Evolutionary conservation across 2,329 filamentous ascomycete species (phyloP), one percentile per base, ranked within the genome.

Genomic region (Sclerotinia spermophila): DNA sequence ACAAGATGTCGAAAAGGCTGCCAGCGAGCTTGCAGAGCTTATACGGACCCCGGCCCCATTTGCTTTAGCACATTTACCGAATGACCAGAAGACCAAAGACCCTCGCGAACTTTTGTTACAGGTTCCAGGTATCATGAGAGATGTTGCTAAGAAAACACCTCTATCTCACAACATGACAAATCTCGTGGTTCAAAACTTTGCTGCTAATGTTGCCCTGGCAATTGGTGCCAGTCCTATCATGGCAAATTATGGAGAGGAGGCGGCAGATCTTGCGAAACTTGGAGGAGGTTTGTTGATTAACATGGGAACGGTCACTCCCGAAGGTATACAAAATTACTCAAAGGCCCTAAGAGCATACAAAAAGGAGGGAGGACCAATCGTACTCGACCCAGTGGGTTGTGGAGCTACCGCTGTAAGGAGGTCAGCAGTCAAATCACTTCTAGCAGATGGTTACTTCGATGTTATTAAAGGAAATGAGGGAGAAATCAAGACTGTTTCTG

Each of bases 131-230:
- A 81, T 92, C 27, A 83, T 96, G 58, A 83, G 82, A 71, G 83
- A 84, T 8, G 86, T 97, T 62, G 87, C 87, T 7, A 79, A 83
- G 3, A 84, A 82, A 58, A 90, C 87, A 70, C 94, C 94, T 0
- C 85, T 98, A 33, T 92, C 91, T 66, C 95, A 98, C 82, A 97
- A 97, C 82, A 98, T 98, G 93, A 98, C 96, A 68, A 98, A 98
- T 79, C 85, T 94, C 67, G 95, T 98, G 0, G 95, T 97, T 33
- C 94, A 97, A 78, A 97, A 97, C 82, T 92, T 98, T 77, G 92
- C 94, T 24, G 95, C 96, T 67, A 97, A 97, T 78, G 90, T 97
- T 4, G 93, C 93, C 53, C 86, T 97, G 24, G 88, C 91, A 45
- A 86, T 96, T 67, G 95, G 95, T 48, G 92, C 92, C 19, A 96